Evolutionary conservation across 805 yeast species (phyloP), one percentile per base, ranked within the genome.

Genomic region (Kodamaea fukazawae): DNA sequence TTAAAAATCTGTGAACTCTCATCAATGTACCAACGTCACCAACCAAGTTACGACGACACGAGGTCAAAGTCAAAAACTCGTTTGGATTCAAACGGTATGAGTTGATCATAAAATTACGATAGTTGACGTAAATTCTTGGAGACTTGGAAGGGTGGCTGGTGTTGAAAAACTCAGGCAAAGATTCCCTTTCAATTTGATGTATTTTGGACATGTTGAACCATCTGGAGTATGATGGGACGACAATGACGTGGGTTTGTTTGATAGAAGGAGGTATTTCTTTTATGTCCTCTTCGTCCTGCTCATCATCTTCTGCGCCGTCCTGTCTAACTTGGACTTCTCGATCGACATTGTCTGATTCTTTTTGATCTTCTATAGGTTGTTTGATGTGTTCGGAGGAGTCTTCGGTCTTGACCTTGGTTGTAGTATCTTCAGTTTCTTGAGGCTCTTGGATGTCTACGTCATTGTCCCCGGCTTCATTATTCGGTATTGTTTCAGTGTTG

Each of bases 1-100:
- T 86, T 42, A 90, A 66, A 56, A 90, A 89, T 38, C 81, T 74
- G 55, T 87, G 96, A 7, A 90, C 79, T 47, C 96, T 78, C 72
- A 89, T 76, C 44, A 90, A 75, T 0, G 96, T 78, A 2, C 95
- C 91, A 5, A 88, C 96, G 66, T 90, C 97, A 41, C 96, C 95
- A 10, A 87, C 89, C 42, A 90, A 71, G 50, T 87, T 87, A 52
- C 97, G 80, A 58, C 98, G 80, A 41, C 89, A 84, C 0, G 96
- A 95, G 0, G 97, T 90, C 43, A 87, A 80, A 0, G 96, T 86
- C 29, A 90, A 67, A 54, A 86, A 89, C 59, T 90, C 96, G 51
- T 83, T 83, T 15, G 96, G 96, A 49, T 90, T 87, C 48, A 90
- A 65, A 48, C 97, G 70, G 58, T 88, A 90, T 9, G 95, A 79